phyloP scores from a whole-genome alignment of 495 filamentous ascomycete genomes.

The Haplographium delicatum region DNA sequence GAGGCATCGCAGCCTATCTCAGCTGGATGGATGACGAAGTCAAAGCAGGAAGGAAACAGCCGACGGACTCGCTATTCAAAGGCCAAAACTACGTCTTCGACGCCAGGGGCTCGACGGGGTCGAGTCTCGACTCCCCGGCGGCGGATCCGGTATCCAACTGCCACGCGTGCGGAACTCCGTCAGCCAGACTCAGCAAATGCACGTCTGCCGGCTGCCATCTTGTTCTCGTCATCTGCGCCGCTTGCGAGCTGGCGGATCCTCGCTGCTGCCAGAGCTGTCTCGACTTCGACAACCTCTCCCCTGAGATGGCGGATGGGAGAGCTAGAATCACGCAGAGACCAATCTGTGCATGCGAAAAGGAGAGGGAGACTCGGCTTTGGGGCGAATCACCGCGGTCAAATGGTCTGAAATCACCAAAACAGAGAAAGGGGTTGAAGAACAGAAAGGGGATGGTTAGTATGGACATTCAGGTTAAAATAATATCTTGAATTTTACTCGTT shows the following conservation, averaged over 20 bases:
- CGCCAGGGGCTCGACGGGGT: conserved; percentile 19
- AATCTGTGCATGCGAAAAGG: conserved; percentile 25
- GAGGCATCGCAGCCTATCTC: conserved; percentile 25
- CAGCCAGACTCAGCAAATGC: conserved; percentile 23
- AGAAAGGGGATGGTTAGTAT: too few relatives aligned
- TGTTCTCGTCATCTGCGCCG: conserved; percentile 21
- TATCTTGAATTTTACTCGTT: too few relatives aligned
- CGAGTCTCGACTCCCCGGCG: not conserved
- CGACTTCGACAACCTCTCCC: conserved; percentile 6
- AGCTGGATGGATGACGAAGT: conserved; percentile 26
- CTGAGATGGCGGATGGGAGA: not conserved
- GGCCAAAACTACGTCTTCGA: conserved; percentile 28
- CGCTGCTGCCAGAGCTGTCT: conserved; percentile 23
- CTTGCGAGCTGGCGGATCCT: conserved; percentile 12
- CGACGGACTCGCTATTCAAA: conserved; percentile 19
- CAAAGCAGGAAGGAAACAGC: conserved; percentile 11
- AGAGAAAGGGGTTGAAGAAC: too few relatives aligned
- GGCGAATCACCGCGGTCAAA: too few relatives aligned
- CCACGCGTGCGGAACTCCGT: conserved; percentile 13
- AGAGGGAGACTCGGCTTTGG: conserved; percentile 22
- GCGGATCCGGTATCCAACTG: conserved; percentile 20
- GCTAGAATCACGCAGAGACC: not conserved
- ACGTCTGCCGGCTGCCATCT: conserved; percentile 22
- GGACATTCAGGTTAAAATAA: too few relatives aligned
- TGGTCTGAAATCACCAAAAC: too few relatives aligned